Evolutionary conservation across 1,284 basidiomycete species (phyloP).

Genomic region (Wallemia ichthyophaga): DNA sequence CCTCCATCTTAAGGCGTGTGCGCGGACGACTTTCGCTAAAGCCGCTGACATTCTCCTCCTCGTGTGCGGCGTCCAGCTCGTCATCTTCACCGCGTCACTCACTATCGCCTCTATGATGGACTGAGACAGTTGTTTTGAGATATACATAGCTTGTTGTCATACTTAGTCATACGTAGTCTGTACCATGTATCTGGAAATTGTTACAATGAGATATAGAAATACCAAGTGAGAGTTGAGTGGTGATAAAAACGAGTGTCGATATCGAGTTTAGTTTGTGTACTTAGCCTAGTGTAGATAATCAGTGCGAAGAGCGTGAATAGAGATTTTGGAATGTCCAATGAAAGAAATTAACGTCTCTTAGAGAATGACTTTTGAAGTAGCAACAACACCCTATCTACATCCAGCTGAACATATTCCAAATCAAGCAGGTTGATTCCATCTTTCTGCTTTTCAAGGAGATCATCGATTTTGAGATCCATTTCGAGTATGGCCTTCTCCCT

Average conservation of each 20-base stretch:
- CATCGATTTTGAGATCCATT: conserved; percentile 99
- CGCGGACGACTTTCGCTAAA: background rate
- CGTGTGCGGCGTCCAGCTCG: background rate
- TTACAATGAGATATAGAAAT: too few species aligned
- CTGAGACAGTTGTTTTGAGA: too few species aligned
- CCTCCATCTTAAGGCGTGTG: conserved; percentile 51
- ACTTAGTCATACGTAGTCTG: too few species aligned
- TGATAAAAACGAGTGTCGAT: too few species aligned
- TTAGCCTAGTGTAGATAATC: too few species aligned
- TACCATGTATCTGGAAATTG: too few species aligned
- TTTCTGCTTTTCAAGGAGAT: conserved; percentile 96
- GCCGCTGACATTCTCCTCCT: background rate
- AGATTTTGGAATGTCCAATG: too few species aligned
- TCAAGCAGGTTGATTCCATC: conserved; percentile 86
- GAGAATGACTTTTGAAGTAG: background rate
- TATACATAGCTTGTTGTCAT: too few species aligned
- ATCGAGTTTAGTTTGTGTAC: too few species aligned
- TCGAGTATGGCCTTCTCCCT: conserved; percentile 97
- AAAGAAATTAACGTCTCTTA: background rate
- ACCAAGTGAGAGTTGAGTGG: too few species aligned
- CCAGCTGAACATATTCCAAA: conserved; percentile 87
- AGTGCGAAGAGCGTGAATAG: too few species aligned
- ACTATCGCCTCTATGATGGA: background rate
- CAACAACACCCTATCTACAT: conserved; percentile 38
- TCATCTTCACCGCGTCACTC: background rate